These are phyloP conservation scores for Gloeopeniophorella convolvens DNA, from an alignment of 768 basidiomycete genomes.

Conservation along the genomic window DNA sequence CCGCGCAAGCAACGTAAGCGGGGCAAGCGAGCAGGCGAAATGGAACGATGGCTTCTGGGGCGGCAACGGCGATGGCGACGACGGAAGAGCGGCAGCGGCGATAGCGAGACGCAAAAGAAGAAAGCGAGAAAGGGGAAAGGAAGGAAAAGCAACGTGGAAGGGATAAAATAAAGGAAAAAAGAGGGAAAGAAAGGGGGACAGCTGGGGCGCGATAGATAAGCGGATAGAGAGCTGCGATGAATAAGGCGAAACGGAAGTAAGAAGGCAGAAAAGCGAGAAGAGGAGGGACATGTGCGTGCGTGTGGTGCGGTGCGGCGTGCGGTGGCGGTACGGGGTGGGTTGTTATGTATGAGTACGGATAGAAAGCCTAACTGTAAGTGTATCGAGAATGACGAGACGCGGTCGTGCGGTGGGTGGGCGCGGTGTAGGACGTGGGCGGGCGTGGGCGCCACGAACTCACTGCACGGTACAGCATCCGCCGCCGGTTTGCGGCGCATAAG, in stretches of 20 bases:
- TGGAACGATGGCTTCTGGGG: too few species aligned
- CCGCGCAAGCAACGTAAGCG: too few species aligned
- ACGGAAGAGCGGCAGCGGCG: neutral
- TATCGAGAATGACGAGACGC: neutral
- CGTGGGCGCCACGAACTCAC: slow-evolving; percentile 1
- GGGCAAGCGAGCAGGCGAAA: too few species aligned
- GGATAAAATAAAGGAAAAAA: slow-evolving; percentile 11
- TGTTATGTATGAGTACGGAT: slow-evolving; percentile 9
- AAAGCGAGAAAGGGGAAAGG: neutral
- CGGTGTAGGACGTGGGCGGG: neutral
- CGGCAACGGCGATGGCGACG: too few species aligned
- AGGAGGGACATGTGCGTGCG: neutral
- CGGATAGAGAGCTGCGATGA: slow-evolving; percentile 4
- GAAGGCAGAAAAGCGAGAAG: neutral
- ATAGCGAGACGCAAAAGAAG: neutral
- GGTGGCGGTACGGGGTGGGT: slow-evolving; percentile 7
- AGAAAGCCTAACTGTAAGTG: slow-evolving; percentile 6
- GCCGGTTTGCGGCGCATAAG: slow-evolving; percentile 60
- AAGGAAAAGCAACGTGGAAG: neutral
- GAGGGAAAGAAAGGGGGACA: too few species aligned
- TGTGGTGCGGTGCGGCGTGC: slow-evolving; percentile 8
- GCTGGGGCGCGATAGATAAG: slow-evolving; percentile 9
- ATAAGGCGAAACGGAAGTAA: too few species aligned
- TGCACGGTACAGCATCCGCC: slow-evolving; percentile 18
- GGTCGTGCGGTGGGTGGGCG: neutral